A percentile compares a stretch with the other conserved stretches of the same genome.
Conservation (phyloP, 768 basidiomycete genomes). For the Agaricus sinodeliciosus region DNA sequence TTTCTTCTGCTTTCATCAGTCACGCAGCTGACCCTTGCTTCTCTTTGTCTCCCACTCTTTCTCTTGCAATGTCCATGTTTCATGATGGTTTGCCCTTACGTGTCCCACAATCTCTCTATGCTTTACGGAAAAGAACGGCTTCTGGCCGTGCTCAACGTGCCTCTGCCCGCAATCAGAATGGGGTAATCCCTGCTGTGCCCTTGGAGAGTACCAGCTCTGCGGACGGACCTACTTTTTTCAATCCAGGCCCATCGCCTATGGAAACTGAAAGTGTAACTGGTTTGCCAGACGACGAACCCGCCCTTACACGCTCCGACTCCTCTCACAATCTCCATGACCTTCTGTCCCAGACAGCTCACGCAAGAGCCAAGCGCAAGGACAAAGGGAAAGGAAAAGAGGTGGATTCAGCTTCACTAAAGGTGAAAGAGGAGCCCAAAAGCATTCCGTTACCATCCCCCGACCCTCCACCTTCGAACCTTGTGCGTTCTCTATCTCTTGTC, state of each 20-base stretch:
- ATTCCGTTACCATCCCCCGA: slow-evolving; percentile 38
- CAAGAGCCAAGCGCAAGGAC: slow-evolving; percentile 37
- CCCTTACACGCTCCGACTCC: slow-evolving; percentile 62
- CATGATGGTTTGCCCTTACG: slow-evolving; percentile 17
- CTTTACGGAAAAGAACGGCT: slow-evolving; percentile 35
- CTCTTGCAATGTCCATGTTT: slow-evolving; percentile 15
- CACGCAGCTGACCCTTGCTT: slow-evolving; percentile 16
- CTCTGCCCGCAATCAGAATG: slow-evolving; percentile 59
- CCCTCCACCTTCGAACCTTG: slow-evolving; percentile 31
- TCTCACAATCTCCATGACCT: slow-evolving; percentile 32
- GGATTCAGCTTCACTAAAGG: slow-evolving; percentile 29
- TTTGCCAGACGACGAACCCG: slow-evolving; percentile 52
- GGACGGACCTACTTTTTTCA: slow-evolving; percentile 27
- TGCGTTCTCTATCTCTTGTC: slow-evolving; percentile 21
- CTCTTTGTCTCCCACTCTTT: slow-evolving; percentile 11
- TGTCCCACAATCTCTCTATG: slow-evolving; percentile 18
- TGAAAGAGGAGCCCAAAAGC: slow-evolving; percentile 48
- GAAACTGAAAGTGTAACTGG: slow-evolving; percentile 41
- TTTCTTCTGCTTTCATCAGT: slow-evolving; percentile 14
- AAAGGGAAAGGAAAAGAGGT: slow-evolving; percentile 51
- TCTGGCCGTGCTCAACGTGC: slow-evolving; percentile 70
- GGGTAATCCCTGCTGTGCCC: slow-evolving; percentile 27
- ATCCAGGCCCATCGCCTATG: slow-evolving; percentile 25
- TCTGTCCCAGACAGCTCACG: slow-evolving; percentile 18
- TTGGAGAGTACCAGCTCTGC: slow-evolving; percentile 32